These are phyloP conservation scores for Microascus cirrosus DNA, from an alignment of 2,329 filamentous ascomycete genomes.

Conservation along the genomic window DNA sequence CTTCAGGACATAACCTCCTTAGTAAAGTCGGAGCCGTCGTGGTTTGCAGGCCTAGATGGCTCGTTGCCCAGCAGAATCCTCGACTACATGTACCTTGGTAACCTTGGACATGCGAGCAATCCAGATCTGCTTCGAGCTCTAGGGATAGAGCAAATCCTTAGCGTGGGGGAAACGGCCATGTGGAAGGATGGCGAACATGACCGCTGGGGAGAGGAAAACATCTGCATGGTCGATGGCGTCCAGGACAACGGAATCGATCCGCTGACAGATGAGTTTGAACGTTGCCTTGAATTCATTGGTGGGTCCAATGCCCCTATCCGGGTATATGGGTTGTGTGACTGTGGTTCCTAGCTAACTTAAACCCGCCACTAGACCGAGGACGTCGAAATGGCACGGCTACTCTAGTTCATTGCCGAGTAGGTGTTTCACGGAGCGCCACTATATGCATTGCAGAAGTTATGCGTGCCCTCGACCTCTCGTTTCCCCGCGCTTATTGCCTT, in stretches of 20 bases:
- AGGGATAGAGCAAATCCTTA: constrained; percentile 79
- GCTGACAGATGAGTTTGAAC: constrained; percentile 71
- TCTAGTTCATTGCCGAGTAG: constrained; percentile 90
- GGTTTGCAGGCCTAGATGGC: constrained; percentile 77
- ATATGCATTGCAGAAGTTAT: constrained; percentile 99
- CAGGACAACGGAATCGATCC: constrained; percentile 97
- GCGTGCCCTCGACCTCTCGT: constrained; percentile 67
- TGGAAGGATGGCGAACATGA: constrained; percentile 66
- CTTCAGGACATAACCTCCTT: constrained; percentile 41
- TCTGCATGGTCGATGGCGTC: constrained; percentile 72
- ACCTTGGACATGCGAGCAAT: constrained; percentile 88
- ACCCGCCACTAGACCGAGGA: constrained; percentile 54
- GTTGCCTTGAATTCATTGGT: constrained; percentile 90
- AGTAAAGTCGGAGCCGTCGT: constrained; percentile 54
- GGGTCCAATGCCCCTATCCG: no score
- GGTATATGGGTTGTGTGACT: no score
- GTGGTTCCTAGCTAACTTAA: not conserved
- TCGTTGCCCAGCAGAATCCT: constrained; percentile 82
- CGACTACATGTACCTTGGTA: constrained; percentile 93
- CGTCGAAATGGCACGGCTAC: constrained; percentile 70
- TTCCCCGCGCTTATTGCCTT: constrained; percentile 91
- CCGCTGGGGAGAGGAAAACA: constrained; percentile 65
- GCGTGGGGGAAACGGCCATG: constrained; percentile 77
- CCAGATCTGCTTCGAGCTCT: constrained; percentile 68
- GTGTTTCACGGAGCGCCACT: constrained; percentile 88